Base-by-base conservation (phyloP, 305 asterid genomes). In the Striga hermonthica region DNA sequence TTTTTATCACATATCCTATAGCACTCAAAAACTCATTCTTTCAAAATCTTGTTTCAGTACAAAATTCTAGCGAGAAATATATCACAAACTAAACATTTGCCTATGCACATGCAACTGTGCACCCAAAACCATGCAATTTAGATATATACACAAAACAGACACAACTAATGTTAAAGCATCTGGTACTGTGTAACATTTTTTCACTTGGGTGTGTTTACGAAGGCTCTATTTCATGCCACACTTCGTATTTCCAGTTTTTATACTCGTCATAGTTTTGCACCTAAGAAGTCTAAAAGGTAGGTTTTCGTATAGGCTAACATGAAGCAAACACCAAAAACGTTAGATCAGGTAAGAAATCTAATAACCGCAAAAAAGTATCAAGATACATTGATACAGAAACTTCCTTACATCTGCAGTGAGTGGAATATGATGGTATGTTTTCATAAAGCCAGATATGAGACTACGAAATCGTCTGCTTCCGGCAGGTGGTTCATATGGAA, bases 401-500 rank as follows among this genome's bases (percentile, higher is more conserved):
- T 61, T 54, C 37, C 98, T 88, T 88, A 93, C 99, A 77, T 93
- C 95, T 57, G 90, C 85, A 71, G 87, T 85, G 52, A 93, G 86
- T 64, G 99, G 99, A 68, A 93, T 66, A 67, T 85, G 97, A 81
- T 93, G 97, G 78, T 93, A 93, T 56, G 97, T 84, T 76, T 81
- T 90, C 96, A 93, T 82, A 71, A 93, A 93, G 68, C 91, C 80
- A 62, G 99, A 85, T 68, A 93, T 85, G 65, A 84, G 95, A 80
- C 74, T 80, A 59, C 97, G 95, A 73, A 90, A 88, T 74, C 95
- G 72, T 82, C 81, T 82, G 83, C 95, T 88, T 79, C 99, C 99
- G 58, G 97, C 97, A 60, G 99, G 97, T 66, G 90, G 90, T 72
- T 90, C 99, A 38, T 88, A 86, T 37, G 96, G 89, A 76, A 87